Evolutionary conservation across 306 rosid genomes (phyloP).

Genomic region (Senna tora): DNA sequence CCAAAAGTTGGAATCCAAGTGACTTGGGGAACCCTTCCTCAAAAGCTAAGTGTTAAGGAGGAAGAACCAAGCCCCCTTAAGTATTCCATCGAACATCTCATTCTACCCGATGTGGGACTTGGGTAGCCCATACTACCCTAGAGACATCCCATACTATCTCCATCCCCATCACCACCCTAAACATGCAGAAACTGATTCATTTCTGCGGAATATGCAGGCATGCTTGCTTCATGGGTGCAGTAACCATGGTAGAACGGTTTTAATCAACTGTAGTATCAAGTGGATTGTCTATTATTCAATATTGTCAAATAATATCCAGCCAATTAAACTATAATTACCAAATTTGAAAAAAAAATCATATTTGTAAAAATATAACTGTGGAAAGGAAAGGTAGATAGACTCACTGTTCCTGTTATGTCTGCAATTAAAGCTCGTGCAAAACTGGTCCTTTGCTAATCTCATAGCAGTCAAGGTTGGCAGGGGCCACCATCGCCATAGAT

Average conservation of each 20-base stretch:
- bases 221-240: neutral
- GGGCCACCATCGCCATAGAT: neutral
- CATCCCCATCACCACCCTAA: too few relatives aligned
- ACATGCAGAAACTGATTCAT: too few relatives aligned
- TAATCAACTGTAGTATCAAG: neutral
- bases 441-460: neutral
- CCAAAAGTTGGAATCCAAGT: too few relatives aligned
- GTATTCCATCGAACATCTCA: too few relatives aligned
- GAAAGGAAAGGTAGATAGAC: neutral
- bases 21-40: too few relatives aligned
- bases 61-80: too few relatives aligned
- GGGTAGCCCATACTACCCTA: too few relatives aligned
- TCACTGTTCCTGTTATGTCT: neutral
- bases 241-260: neutral
- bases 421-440: neutral
- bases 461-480: neutral
- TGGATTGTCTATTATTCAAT: neutral
- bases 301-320: neutral
- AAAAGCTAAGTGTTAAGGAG: too few relatives aligned
- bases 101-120: too few relatives aligned
- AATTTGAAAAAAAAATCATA: neutral
- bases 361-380: neutral
- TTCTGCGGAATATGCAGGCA: constrained; percentile 1
- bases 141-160: too few relatives aligned
- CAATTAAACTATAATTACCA: neutral